Evolutionary conservation across 2,329 filamentous ascomycete genomes (phyloP).

Genomic region (Aspergillus floridensis): DNA sequence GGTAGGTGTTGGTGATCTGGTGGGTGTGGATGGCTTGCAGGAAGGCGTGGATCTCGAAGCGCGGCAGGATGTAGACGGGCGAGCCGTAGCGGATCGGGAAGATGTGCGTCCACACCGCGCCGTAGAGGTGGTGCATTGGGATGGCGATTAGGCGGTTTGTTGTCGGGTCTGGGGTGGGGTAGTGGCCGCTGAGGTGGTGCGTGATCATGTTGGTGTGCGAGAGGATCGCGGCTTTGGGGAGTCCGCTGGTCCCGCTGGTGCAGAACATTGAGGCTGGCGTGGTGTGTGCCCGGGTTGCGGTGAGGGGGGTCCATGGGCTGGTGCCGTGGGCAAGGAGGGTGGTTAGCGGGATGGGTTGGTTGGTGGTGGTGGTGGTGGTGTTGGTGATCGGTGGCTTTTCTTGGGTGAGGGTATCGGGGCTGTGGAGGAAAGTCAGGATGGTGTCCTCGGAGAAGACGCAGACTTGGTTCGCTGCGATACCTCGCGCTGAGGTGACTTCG

Average conservation of each 20-base stretch:
- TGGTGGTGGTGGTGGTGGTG: background rate
- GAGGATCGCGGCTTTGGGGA: conserved; percentile 56
- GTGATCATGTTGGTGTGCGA: conserved; percentile 55
- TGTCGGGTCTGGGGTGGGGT: conserved; percentile 30
- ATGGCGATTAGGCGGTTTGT: conserved; percentile 41
- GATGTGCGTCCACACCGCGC: conserved; percentile 37
- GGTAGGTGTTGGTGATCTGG: conserved; percentile 42
- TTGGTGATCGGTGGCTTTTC: background rate
- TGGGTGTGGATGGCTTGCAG: conserved; percentile 32
- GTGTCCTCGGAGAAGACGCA: conserved; percentile 21
- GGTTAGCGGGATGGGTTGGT: background rate
- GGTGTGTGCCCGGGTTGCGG: conserved; percentile 14
- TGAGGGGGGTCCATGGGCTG: conserved; percentile 40
- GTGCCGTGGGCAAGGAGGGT: conserved; percentile 39
- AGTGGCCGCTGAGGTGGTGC: conserved; percentile 41
- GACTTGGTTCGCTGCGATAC: conserved; percentile 13
- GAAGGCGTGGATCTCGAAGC: conserved; percentile 38
- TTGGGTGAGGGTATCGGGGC: background rate
- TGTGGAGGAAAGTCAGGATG: background rate
- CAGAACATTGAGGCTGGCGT: conserved; percentile 48
- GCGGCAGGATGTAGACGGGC: conserved; percentile 42
- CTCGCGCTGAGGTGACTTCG: conserved; percentile 21
- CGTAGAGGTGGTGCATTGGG: conserved; percentile 51
- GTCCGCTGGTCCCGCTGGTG: conserved; percentile 55
- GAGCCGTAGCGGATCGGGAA: conserved; percentile 41